These are phyloP conservation scores for Wickerhamomyces kurtzmanii DNA, from an alignment of 805 yeast species.

Conservation along the genomic window DNA sequence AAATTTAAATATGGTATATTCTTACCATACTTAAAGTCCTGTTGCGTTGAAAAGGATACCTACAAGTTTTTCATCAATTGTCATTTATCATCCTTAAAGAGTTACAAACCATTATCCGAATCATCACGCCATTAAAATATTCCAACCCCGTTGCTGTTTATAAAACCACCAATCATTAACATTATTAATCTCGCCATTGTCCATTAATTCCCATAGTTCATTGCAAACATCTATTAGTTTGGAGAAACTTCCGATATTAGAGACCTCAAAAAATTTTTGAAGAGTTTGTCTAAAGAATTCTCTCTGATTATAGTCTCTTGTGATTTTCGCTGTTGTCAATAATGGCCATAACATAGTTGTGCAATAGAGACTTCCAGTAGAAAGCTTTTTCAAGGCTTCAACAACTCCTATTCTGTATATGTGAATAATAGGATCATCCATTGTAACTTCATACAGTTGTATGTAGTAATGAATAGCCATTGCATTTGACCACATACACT, in stretches of 20 bases:
- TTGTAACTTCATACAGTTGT: neutral
- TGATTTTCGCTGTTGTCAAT: neutral
- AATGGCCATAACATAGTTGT: slow-evolving; percentile 3
- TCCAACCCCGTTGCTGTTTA: slow-evolving; percentile 1
- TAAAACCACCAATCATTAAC: slow-evolving; percentile 5
- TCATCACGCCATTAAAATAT: slow-evolving; percentile 4
- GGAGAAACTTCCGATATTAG: slow-evolving; percentile 5
- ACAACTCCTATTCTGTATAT: neutral
- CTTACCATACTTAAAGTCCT: no score
- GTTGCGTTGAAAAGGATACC: no score
- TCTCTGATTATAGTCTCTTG: neutral
- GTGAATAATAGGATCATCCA: neutral
- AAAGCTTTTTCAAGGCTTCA: neutral
- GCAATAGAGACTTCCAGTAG: slow-evolving; percentile 2
- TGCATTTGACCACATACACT: slow-evolving; percentile 3
- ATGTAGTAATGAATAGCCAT: slow-evolving; percentile 1
- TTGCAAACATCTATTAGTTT: slow-evolving; percentile 1
- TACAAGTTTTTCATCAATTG: no score
- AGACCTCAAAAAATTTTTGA: neutral
- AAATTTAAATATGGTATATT: no score
- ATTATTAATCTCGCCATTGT: neutral
- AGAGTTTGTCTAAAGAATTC: neutral
- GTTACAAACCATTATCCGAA: no score
- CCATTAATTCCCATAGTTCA: slow-evolving; percentile 4
- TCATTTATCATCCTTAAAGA: no score